Evolutionary conservation across 306 rosid species (phyloP), one percentile per base, ranked within the genome.

Genomic region (Echinosophora koreensis): DNA sequence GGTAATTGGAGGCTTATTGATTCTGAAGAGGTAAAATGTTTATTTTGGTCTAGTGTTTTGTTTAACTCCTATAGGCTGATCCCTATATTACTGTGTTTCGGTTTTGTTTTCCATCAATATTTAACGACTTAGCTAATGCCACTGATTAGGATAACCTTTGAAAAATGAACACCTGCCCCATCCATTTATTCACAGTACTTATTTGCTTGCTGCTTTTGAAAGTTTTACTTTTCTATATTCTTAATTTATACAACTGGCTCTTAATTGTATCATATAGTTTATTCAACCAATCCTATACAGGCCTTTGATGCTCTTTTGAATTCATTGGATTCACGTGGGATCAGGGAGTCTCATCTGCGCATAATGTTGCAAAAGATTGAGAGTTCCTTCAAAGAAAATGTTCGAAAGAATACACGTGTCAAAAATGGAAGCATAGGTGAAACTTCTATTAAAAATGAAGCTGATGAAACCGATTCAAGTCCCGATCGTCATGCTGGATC

Each of bases 1-100:
- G 97, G 97, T 59, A 88, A 84, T 44, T 95, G 97, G 99, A 89
- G 87, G 88, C 97, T 95, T 59, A 95, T 95, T 82, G 99, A 95
- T 80, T 88, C 96, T 17, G 93, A 89, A 83, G 99, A 89, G 97
- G 99, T 92, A 88, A 46, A 54, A 51, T 34, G 28, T 56, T 61
- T 34, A 14, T 56, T 44, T 61, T 9, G n/a, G 58, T 46, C 16
- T 30, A 12, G 32, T 30, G 42, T 12, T 63, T 34, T 17, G 0
- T 4, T 70, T 37, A 55, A 73, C n/a, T 34, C 52, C 11, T 35
- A 44, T 50, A 27, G 35, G 66, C 4, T 14, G 70, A 47, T 69
- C 41, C 57, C 28, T 54, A 28, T 61, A 75, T 35, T 50, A 41
- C 77, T 39, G 30, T 50, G 49, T 15, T 34, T 32, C 61, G 1